Conservation (phyloP, 495 filamentous ascomycete species). For the Penicillium canescens region DNA sequence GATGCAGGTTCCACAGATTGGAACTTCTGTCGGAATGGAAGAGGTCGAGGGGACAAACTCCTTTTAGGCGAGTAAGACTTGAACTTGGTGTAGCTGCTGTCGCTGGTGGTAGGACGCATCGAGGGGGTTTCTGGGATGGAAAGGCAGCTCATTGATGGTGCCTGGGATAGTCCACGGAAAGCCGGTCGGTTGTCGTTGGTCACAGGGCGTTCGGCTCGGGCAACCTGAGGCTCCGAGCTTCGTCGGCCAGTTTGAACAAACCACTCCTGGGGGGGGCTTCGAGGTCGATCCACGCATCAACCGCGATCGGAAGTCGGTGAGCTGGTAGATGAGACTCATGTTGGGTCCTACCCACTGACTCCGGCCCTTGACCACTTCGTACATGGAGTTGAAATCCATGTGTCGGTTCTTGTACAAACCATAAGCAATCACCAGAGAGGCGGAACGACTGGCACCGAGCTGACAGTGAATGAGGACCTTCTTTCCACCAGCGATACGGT, state of each 20-base stretch:
- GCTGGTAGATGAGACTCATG: conserved; percentile 96
- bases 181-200: conserved; percentile 18
- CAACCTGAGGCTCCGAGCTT: conserved; percentile 37
- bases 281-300: conserved; percentile 47
- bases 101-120: conserved; percentile 31
- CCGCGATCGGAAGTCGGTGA: conserved; percentile 75
- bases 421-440: conserved; percentile 96
- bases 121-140: conserved; percentile 28
- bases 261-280: conserved; percentile 37
- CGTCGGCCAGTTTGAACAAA: conserved; percentile 29
- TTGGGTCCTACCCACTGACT: conserved; percentile 97
- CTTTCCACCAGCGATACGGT: conserved; percentile 74
- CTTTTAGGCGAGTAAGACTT: conserved; percentile 37
- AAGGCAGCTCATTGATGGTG: conserved; percentile 28
- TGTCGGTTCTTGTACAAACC: conserved; percentile 89
- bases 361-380: conserved; percentile 82
- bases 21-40: conserved; percentile 45
- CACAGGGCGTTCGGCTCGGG: conserved; percentile 17
- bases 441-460: conserved; percentile 91
- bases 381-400: conserved; percentile 88
- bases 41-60: conserved; percentile 40
- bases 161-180: conserved; percentile 25
- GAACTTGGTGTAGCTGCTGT: conserved; percentile 20
- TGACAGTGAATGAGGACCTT: conserved; percentile 93
- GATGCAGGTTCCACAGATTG: conserved; percentile 28